phyloP scores from a whole-genome alignment of 371 early-diverging fungal species.

The Pancytospora epiphaga region DNA sequence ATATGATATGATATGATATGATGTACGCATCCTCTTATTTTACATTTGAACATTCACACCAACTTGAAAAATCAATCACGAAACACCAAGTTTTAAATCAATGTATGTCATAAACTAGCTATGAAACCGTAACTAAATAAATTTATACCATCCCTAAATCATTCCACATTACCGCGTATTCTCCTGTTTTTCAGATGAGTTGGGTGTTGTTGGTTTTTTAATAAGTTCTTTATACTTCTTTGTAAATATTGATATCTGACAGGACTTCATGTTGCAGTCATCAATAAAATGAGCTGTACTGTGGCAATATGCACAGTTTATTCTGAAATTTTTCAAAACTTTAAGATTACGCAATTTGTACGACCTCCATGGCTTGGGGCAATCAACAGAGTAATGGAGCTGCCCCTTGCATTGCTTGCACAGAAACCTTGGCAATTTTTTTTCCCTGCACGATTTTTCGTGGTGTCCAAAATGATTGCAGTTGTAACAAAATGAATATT shows the following conservation, averaged over 20 bases:
- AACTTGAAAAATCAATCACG: too few species aligned
- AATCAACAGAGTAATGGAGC: not conserved
- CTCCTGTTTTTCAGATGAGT: too few species aligned
- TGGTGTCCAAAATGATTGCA: constrained; percentile 15
- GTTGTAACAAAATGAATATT: constrained; percentile 1
- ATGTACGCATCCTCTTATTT: too few species aligned
- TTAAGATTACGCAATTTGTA: not conserved
- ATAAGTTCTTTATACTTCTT: too few species aligned
- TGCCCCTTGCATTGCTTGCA: not conserved
- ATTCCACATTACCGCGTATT: too few species aligned
- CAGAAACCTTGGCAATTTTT: not conserved
- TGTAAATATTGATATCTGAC: not conserved
- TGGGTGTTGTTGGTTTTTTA: too few species aligned
- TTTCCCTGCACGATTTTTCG: not conserved
- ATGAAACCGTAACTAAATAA: too few species aligned
- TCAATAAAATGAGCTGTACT: constrained; percentile 1
- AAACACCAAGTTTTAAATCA: too few species aligned
- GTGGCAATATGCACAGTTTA: not conserved
- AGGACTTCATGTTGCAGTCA: not conserved
- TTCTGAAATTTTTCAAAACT: not conserved
- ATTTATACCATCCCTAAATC: too few species aligned
- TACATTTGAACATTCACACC: too few species aligned
- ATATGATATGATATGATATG: too few species aligned
- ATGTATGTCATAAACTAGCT: too few species aligned
- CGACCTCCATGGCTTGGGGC: not conserved